phyloP scores from a whole-genome alignment of 2,329 filamentous ascomycete genomes.

The Paramyrothecium roridum region DNA sequence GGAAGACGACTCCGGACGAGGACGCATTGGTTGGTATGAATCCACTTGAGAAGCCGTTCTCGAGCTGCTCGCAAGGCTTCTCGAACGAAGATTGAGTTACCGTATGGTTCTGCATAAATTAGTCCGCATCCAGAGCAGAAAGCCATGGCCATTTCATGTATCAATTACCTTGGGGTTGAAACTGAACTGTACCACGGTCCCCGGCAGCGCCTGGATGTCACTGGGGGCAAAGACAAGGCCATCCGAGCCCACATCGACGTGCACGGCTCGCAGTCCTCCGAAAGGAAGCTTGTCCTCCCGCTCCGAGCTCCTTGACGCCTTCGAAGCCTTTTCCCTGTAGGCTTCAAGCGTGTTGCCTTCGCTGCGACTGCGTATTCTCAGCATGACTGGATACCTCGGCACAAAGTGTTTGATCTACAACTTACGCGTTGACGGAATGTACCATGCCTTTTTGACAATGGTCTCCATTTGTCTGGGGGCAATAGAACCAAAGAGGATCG shows the following conservation, averaged over 20 bases:
- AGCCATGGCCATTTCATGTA: neutral
- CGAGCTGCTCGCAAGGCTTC: neutral
- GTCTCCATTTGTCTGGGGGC: slow-evolving; percentile 42
- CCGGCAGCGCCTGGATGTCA: neutral
- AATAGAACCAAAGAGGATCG: slow-evolving; percentile 62
- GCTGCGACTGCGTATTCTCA: neutral
- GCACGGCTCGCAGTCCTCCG: neutral
- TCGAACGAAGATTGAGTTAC: neutral
- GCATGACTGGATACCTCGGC: neutral
- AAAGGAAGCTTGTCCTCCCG: neutral
- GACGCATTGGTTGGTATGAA: neutral
- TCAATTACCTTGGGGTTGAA: neutral
- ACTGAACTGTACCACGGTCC: neutral
- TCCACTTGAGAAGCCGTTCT: neutral
- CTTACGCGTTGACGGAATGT: slow-evolving; percentile 28
- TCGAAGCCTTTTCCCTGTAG: neutral
- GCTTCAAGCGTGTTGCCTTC: neutral
- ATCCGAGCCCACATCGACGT: neutral
- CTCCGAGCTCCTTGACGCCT: neutral
- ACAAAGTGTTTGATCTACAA: no score
- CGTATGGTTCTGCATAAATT: neutral
- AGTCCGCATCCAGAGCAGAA: neutral
- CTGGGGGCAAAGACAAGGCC: neutral
- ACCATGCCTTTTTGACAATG: slow-evolving; percentile 60
- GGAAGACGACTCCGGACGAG: neutral